Evolutionary conservation across 768 basidiomycete genomes (phyloP).

Genomic region (Gelatoporia subvermispora): DNA sequence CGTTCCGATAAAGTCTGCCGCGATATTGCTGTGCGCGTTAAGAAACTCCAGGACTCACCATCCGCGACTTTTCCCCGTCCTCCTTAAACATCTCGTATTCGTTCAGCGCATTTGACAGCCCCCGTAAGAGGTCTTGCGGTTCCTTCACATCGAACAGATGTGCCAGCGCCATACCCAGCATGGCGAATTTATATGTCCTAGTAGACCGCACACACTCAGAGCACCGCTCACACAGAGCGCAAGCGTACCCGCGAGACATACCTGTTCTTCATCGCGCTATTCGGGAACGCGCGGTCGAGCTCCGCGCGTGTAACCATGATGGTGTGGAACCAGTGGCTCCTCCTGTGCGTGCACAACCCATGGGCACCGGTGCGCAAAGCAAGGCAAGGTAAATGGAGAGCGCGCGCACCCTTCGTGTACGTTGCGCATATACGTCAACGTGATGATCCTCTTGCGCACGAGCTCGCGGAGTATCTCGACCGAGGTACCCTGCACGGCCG

Average conservation of each 20-base stretch:
- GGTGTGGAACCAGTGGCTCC: conserved; percentile 86
- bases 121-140: conserved; percentile 74
- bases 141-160: conserved; percentile 77
- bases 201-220: background rate
- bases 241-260: conserved; percentile 24
- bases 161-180: conserved; percentile 84
- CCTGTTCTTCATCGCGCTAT: conserved; percentile 75
- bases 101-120: conserved; percentile 61
- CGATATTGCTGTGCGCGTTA: too few species aligned
- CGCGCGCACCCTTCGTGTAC: conserved; percentile 78
- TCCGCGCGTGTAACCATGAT: conserved; percentile 72
- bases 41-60: conserved; percentile 37
- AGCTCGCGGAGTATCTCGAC: conserved; percentile 76
- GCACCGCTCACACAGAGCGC: background rate
- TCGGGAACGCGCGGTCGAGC: conserved; percentile 71
- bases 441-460: conserved; percentile 79
- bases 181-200: conserved; percentile 78
- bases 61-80: conserved; percentile 68
- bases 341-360: conserved; percentile 34
- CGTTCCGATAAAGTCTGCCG: too few species aligned
- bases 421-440: conserved; percentile 78
- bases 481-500: conserved; percentile 52
- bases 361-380: conserved; percentile 2
- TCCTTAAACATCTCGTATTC: conserved; percentile 80
- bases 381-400: background rate